A percentile compares a stretch with the other conserved stretches of the same genome.
These are phyloP conservation scores for Penicillium crystallinum DNA, from an alignment of 495 filamentous ascomycete genomes.

Conservation along the genomic window DNA sequence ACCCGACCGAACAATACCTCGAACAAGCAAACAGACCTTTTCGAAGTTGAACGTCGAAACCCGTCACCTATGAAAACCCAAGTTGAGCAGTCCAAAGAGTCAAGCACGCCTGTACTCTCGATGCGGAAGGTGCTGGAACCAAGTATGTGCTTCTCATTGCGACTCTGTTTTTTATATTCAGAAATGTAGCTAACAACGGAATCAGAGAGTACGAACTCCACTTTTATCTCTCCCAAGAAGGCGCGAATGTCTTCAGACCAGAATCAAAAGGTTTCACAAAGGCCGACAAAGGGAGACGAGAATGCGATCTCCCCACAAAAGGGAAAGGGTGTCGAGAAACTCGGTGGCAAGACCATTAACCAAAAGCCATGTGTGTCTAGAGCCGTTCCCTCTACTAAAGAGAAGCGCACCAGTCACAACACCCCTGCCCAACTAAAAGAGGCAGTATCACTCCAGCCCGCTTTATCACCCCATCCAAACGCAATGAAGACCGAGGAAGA, in stretches of 20 bases:
- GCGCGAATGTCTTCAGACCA: slow-evolving; percentile 7
- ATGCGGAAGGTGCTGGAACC: slow-evolving; percentile 55
- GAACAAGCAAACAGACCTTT: slow-evolving; percentile 4
- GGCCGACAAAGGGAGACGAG: slow-evolving; percentile 7
- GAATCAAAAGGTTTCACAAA: slow-evolving; percentile 11
- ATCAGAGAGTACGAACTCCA: slow-evolving; percentile 52
- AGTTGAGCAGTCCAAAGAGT: slow-evolving; percentile 13
- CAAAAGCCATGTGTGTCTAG: slow-evolving; percentile 10
- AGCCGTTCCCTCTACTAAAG: slow-evolving; percentile 7
- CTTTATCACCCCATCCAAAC: slow-evolving; percentile 1
- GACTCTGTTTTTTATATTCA: neutral
- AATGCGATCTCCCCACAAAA: slow-evolving; percentile 16
- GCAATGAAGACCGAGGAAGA: slow-evolving; percentile 4
- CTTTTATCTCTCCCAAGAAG: slow-evolving; percentile 29
- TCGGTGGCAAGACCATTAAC: neutral
- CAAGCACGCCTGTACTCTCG: slow-evolving; percentile 9
- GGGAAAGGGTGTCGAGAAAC: slow-evolving; percentile 10
- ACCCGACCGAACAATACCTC: slow-evolving; percentile 22
- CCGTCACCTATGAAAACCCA: slow-evolving; percentile 17
- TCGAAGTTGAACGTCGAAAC: slow-evolving; percentile 7
- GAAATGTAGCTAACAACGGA: slow-evolving; percentile 18
- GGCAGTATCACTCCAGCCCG: neutral
- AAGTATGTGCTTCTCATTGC: slow-evolving; percentile 39
- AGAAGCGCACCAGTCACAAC: slow-evolving; percentile 10
- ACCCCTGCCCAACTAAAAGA: slow-evolving; percentile 9